These are phyloP conservation scores for Sporothrix pseudoabietina DNA, from an alignment of 2,329 filamentous ascomycete genomes.

Conservation along the genomic window DNA sequence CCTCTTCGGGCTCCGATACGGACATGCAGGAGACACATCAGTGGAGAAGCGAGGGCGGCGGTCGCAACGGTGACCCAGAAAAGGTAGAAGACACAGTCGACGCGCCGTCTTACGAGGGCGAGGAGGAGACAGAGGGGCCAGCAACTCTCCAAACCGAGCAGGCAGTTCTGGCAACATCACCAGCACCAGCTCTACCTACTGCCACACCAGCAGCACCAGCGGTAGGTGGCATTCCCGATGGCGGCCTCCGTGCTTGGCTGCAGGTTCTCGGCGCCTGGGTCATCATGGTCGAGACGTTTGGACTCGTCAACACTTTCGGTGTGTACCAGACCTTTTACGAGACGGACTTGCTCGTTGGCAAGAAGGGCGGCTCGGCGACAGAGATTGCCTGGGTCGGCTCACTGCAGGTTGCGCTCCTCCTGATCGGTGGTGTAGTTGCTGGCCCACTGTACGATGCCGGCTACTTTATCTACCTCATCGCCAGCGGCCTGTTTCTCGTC, in stretches of 20 bases:
- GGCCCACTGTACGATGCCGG: conserved; percentile 59
- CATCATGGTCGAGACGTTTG: conserved; percentile 45
- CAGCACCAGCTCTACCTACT: neutral
- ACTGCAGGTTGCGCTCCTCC: conserved; percentile 47
- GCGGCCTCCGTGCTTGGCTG: conserved; percentile 46
- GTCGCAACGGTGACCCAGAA: neutral
- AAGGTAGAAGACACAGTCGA: conserved; percentile 3
- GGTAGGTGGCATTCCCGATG: conserved; percentile 38
- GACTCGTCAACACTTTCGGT: conserved; percentile 50
- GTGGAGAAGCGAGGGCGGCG: neutral
- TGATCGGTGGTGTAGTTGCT: conserved; percentile 55
- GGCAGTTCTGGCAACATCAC: neutral
- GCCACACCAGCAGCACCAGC: neutral
- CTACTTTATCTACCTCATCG: conserved; percentile 54
- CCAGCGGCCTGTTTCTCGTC: conserved; percentile 53
- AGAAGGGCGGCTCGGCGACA: conserved; percentile 35
- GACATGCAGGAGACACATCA: neutral
- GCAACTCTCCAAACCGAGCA: neutral
- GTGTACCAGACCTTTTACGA: conserved; percentile 52
- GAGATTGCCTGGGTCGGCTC: conserved; percentile 47
- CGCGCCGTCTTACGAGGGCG: neutral
- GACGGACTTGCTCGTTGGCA: conserved; percentile 40
- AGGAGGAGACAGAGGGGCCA: neutral
- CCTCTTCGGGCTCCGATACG: neutral
- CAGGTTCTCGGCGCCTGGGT: conserved; percentile 46